Base-by-base conservation (phyloP, 2,329 filamentous ascomycete genomes). In the Ploettnerulaceae sp. region DNA sequence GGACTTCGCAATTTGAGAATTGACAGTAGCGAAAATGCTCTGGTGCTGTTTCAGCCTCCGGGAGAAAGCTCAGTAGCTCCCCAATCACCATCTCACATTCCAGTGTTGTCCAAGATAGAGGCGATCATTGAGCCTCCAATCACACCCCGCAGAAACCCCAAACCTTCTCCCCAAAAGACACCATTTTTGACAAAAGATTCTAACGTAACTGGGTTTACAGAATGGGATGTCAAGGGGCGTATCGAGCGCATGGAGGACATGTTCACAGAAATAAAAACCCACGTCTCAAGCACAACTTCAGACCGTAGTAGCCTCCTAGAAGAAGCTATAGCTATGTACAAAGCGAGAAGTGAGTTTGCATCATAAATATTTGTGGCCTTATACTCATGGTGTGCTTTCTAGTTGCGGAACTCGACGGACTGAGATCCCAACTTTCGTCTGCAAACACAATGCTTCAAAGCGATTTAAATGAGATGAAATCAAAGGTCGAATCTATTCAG, bases 191-290 rank as follows among this genome's bases (percentile, higher is more conserved):
- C 76, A 56, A 85, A 82, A 70, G 70, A 82, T 73, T 88, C 89
- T 81, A 84, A 87, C 75, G 69, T 77, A 55, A 74, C 71, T 58
- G 67, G 64, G 25, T 78, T 72, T 67, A 54, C 76, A 87, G 85
- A 77, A 60, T 91, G 84, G 76, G 89, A 96, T 64, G 81, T 89
- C 56, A 83, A 89, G 58, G 79, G 79, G 51, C 81, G 84, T 54
- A 76, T 96, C 56, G 81, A 82, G 53, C 77, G 81, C 49, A 83
- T 96, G 68, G 87, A 95, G 59, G 72, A 74, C 14, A 75, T 91
- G 59, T 89, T 89, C 62, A 75, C 77, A 37, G 72, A 76, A 49
- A 73, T 97, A 52, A 84, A 84, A 60, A 75, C 83, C 48, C 82
- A 85, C 53, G 80, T 96, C 62, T 80, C 81, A 48, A 75, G 76